Percentiles rank a stretch among this genome's conserved stretches.
Conservation (phyloP, 2,329 filamentous ascomycete genomes). For the Microcyclospora pomicola region DNA sequence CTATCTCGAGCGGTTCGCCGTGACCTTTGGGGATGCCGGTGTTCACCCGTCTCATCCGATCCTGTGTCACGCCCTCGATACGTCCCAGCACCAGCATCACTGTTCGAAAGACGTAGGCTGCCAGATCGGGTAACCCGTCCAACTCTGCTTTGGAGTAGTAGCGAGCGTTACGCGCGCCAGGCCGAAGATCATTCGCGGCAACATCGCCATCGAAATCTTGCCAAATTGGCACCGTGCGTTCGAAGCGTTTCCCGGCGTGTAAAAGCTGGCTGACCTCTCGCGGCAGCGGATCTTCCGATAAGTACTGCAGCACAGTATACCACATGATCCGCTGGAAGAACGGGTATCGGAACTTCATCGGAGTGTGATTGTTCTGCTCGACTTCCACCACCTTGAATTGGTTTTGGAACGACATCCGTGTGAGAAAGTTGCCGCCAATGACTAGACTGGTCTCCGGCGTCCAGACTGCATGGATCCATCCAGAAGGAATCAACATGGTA, state of each 20-base stretch:
- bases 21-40: conserved; percentile 49
- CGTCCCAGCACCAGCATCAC: conserved; percentile 48
- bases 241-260: conserved; percentile 41
- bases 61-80: conserved; percentile 46
- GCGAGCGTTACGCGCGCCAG: conserved; percentile 39
- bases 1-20: conserved; percentile 46
- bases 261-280: conserved; percentile 41
- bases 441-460: conserved; percentile 56
- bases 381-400: conserved; percentile 53
- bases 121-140: conserved; percentile 44
- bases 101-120: conserved; percentile 48
- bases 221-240: conserved; percentile 42
- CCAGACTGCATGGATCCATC: conserved; percentile 61
- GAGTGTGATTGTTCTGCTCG: conserved; percentile 53
- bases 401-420: conserved; percentile 50
- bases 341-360: conserved; percentile 52
- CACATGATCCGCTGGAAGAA: conserved; percentile 58
- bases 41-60: conserved; percentile 45
- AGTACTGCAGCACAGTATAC: conserved; percentile 51
- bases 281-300: conserved; percentile 51
- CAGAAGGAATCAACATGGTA: conserved; percentile 57
- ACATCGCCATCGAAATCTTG: conserved; percentile 42
- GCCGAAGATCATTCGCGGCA: conserved; percentile 33
- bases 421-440: conserved; percentile 58
- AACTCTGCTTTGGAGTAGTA: conserved; percentile 51